These are phyloP conservation scores for Penicillium sp. DNA, from an alignment of 2,329 filamentous ascomycete species.

Conservation along the genomic window DNA sequence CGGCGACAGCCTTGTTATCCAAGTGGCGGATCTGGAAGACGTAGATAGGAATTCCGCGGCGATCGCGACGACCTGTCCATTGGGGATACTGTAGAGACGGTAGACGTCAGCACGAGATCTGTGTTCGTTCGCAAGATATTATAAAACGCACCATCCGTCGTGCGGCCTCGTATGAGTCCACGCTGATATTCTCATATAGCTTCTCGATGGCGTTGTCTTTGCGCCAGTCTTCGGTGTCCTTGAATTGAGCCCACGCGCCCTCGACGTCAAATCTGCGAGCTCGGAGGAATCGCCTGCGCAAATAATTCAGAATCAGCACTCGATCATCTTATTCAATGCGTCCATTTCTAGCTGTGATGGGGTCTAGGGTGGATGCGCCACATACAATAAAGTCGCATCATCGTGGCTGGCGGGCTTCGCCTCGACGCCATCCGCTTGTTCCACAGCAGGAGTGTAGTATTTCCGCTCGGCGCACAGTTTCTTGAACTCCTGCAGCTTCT, in stretches of 20 bases:
- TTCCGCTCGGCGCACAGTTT: constrained; percentile 61
- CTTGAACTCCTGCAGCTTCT: constrained; percentile 71
- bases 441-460: constrained; percentile 42
- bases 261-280: constrained; percentile 75
- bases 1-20: constrained; percentile 74
- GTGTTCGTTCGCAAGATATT: background rate
- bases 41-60: constrained; percentile 86
- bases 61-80: constrained; percentile 90
- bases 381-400: constrained; percentile 49
- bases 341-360: background rate
- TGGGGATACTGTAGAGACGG: constrained; percentile 70
- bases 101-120: background rate
- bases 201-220: constrained; percentile 72
- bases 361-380: constrained; percentile 7
- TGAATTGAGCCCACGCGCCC: constrained; percentile 80
- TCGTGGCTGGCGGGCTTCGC: constrained; percentile 42
- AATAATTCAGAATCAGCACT: background rate
- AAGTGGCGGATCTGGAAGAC: constrained; percentile 83
- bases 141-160: constrained; percentile 59
- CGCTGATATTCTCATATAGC: constrained; percentile 82
- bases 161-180: constrained; percentile 78
- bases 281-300: constrained; percentile 71
- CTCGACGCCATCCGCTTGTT: constrained; percentile 24
- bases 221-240: constrained; percentile 84
- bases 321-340: background rate